These are phyloP conservation scores for Hortiboletus campestris DNA, from an alignment of 768 basidiomycete species.

Conservation along the genomic window DNA sequence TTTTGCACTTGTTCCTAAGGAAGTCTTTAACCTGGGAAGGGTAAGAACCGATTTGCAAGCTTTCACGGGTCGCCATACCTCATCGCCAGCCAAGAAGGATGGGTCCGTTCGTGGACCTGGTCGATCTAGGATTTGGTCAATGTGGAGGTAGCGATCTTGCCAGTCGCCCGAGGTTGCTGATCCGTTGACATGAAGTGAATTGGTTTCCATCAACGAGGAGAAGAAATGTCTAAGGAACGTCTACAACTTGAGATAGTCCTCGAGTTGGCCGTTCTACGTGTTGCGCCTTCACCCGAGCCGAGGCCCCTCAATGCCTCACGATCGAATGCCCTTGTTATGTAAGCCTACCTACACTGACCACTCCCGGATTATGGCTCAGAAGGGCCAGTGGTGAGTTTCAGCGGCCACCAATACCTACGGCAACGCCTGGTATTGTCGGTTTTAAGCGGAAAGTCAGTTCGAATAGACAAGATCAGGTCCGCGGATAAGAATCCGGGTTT, in stretches of 20 bases:
- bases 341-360: conserved; percentile 10
- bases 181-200: conserved; percentile 35
- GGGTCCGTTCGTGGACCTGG: conserved; percentile 90
- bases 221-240: conserved; percentile 12
- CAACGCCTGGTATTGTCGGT: conserved; percentile 86
- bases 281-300: not conserved
- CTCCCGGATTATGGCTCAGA: conserved; percentile 37
- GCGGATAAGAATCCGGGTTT: conserved; percentile 95
- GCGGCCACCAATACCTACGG: conserved; percentile 80
- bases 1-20: conserved; percentile 79
- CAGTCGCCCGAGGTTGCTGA: conserved; percentile 41
- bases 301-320: too few relatives aligned
- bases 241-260: conserved; percentile 7
- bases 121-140: conserved; percentile 82
- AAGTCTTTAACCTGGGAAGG: conserved; percentile 76
- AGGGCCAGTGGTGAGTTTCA: conserved; percentile 51
- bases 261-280: conserved; percentile 1
- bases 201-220: conserved; percentile 23
- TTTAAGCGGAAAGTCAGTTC: conserved; percentile 80
- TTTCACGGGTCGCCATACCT: conserved; percentile 44
- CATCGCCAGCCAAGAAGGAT: conserved; percentile 77
- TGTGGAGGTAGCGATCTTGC: conserved; percentile 69
- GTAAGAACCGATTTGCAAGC: not conserved
- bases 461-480: conserved; percentile 84
- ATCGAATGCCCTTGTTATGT: conserved; percentile 22